Evolutionary conservation across 257 asterid genomes (phyloP).

Genomic region (Catharanthus roseus): DNA sequence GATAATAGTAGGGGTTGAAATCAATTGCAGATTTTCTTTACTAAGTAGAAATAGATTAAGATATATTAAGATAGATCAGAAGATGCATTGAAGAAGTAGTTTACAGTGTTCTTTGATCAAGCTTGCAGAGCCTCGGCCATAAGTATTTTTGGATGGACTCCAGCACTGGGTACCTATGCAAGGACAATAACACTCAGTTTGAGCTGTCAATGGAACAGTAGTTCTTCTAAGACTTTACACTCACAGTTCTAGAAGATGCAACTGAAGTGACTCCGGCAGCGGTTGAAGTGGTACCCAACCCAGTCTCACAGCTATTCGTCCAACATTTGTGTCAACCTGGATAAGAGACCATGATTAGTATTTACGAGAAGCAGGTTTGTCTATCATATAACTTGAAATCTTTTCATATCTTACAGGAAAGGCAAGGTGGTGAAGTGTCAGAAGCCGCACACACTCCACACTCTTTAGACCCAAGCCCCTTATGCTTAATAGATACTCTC

Average conservation of each 20-base stretch:
- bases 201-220: background rate
- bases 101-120: constrained; percentile 50
- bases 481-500: constrained; percentile 87
- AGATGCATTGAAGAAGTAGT: background rate
- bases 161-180: constrained; percentile 44
- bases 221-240: constrained; percentile 22
- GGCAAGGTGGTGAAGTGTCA: constrained; percentile 98
- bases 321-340: constrained; percentile 96
- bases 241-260: constrained; percentile 93
- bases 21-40: background rate
- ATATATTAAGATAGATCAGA: background rate
- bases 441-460: constrained; percentile 93
- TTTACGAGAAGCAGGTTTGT: background rate
- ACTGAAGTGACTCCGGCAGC: constrained; percentile 92
- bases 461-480: constrained; percentile 96
- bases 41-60: background rate
- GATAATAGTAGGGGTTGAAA: background rate
- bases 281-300: constrained; percentile 99
- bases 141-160: constrained; percentile 47
- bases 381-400: background rate
- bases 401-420: constrained; percentile 73
- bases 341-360: constrained; percentile 24
- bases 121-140: constrained; percentile 64
- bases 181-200: constrained; percentile 13
- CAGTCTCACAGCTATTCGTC: constrained; percentile 95